Evolutionary conservation across 441 rosid species (phyloP), one percentile per base, ranked within the genome.

Genomic region (Kokia cookei): DNA sequence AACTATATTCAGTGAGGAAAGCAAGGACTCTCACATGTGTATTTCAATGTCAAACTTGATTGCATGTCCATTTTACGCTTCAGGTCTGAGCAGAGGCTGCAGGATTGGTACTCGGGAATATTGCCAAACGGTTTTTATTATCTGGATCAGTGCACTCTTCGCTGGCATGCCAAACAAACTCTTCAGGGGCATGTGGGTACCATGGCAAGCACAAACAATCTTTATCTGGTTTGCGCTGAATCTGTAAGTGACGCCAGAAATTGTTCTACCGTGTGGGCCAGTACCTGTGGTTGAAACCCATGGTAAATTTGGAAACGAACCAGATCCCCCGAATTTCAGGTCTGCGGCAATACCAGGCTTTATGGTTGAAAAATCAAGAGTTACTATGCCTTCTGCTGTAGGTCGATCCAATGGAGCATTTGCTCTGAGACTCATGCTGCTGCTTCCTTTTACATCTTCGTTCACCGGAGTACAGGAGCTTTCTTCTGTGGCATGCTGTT

Each of bases 121-220:
- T 74, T 2, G 91, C 80, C 76, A 87, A 79, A 68, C 86, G 85
- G 47, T 71, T 65, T 73, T 81, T 82, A 73, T 83, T 74, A 32
- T 90, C 93, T 0, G 89, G 87, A 72, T 80, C 82, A 14, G 73
- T 78, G 59, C 80, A 76, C 79, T 89, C 97, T 60, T 90, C 97
- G 4, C 86, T 89, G 62, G 99, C 98, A 42, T 95, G 99, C 63
- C 84, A 80, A 22, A 91, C 88, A 83, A 95, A 95, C 79, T 93
- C 99, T 77, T 95, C 97, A 1, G 94, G 95, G 29, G 90, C 96
- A 93, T 85, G 73, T 95, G 99, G 11, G 79, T 73, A 73, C 98
- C 87, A 17, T 93, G 98, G 73, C 99, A 95, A 75, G 98, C 97
- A 32, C 98, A 95, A n/a, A 95, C 98, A 9, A 95, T 93, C 83